These are phyloP conservation scores for Xylaria sp. DNA, from an alignment of 2,329 filamentous ascomycete genomes.

Conservation along the genomic window DNA sequence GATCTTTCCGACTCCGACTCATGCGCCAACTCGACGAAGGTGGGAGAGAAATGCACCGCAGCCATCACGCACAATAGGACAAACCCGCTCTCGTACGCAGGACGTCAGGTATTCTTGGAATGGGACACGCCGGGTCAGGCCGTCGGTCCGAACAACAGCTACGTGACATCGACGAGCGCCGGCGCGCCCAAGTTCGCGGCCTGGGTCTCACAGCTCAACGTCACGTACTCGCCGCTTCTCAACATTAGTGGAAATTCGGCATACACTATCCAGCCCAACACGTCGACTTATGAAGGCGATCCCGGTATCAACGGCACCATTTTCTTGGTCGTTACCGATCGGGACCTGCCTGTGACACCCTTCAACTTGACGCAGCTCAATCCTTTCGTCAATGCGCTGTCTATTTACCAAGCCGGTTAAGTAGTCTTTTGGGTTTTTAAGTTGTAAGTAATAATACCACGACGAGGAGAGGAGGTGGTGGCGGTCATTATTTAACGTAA, in stretches of 20 bases:
- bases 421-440: background rate
- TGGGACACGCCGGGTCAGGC: conserved; percentile 77
- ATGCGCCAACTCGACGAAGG: conserved; percentile 66
- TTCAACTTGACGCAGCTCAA: conserved; percentile 81
- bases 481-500: background rate
- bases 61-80: conserved; percentile 75
- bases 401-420: conserved; percentile 81
- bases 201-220: conserved; percentile 81
- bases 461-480: background rate
- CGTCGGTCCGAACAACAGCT: conserved; percentile 84
- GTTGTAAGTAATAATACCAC: background rate
- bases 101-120: conserved; percentile 73
- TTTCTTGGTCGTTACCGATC: conserved; percentile 80
- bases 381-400: conserved; percentile 78
- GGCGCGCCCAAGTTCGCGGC: conserved; percentile 71
- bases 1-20: conserved; percentile 57
- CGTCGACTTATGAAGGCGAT: conserved; percentile 73
- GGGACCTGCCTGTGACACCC: conserved; percentile 73
- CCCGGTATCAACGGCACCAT: conserved; percentile 80
- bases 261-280: conserved; percentile 77
- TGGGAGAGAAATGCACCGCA: conserved; percentile 67
- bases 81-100: conserved; percentile 77
- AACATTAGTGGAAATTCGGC: conserved; percentile 65
- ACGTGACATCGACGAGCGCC: conserved; percentile 72
- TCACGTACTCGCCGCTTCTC: conserved; percentile 74